Evolutionary conservation across 129 eudicot genomes (phyloP), one percentile per base, ranked within the genome.

Genomic region (Heracleum sosnowskyi): DNA sequence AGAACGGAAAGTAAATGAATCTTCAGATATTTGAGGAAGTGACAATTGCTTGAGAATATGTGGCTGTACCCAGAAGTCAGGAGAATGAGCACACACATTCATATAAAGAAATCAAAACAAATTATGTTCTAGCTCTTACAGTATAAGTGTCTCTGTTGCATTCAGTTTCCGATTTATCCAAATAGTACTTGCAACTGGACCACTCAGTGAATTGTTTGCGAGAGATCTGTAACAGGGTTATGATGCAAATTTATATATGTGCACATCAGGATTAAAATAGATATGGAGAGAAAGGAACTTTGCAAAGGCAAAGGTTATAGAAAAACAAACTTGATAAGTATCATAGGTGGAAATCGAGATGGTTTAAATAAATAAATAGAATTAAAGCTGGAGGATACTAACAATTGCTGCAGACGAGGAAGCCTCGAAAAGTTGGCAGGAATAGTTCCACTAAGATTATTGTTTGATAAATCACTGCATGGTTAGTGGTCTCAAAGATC

Each of bases 331-430:
- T 57, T n/a, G 0, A 0, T 8, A 60, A 28, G 53, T 29, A 77
- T 17, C 74, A 64, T 66, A 41, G 1, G 44, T 60, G 39, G 72
- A n/a, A 40, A 72, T n/a, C 12, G 24, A 40, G 49, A 40, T 72
- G 31, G 29, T 45, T 37, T 20, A 80, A 74, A 75, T 40, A 20
- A 40, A 83, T 35, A 40, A 45, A 51, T 24, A 9, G 2, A 82
- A 22, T n/a, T 76, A 77, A 78, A 83, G 74, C 17, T 49, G 81
- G 64, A 77, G 76, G 81, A 82, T 76, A 69, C 91, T 89, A 79
- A 93, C 98, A 93, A 55, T 91, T 82, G 86, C 83, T 93, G 97
- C 53, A 93, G 86, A 53, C 34, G 88, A 79, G 96, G 96, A 82
- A 89, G 90, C 66, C 91, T 87, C 0, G 98, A 86, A 80, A 93